Conservation (phyloP, 257 asterid species). For the Penstemon newberryi region DNA sequence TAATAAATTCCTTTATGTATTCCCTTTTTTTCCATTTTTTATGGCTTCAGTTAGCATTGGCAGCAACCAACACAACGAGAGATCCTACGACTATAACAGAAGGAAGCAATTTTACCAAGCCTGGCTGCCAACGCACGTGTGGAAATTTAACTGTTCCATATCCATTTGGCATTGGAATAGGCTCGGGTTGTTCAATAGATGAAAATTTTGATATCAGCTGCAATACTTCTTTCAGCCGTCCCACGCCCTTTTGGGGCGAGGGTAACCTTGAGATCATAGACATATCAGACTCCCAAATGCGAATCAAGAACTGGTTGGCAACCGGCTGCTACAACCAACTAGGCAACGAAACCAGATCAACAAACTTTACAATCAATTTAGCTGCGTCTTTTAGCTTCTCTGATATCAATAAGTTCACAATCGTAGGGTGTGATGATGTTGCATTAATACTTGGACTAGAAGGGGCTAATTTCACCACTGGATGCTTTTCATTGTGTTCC, state of each 20-base stretch:
- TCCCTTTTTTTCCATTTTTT: no score
- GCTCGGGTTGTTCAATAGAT: slow-evolving; percentile 29
- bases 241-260: slow-evolving; percentile 28
- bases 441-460: slow-evolving; percentile 4
- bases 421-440: slow-evolving; percentile 44
- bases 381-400: slow-evolving; percentile 34
- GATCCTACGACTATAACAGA: not conserved
- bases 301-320: slow-evolving; percentile 26
- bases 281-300: slow-evolving; percentile 23
- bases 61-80: no score
- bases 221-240: slow-evolving; percentile 29
- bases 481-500: slow-evolving; percentile 34
- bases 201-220: slow-evolving; percentile 31
- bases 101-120: slow-evolving; percentile 4
- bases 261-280: slow-evolving; percentile 23
- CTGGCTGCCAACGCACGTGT: slow-evolving; percentile 35
- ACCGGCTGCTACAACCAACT: not conserved
- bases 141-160: slow-evolving; percentile 33
- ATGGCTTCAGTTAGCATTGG: no score
- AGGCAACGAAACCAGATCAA: not conserved
- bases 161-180: slow-evolving; percentile 37
- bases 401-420: slow-evolving; percentile 20
- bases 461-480: slow-evolving; percentile 28
- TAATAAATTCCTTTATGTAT: no score
- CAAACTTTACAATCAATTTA: not conserved